Percentiles rank a stretch among this genome's conserved stretches.
These are phyloP conservation scores for Fusarium globosum DNA, from an alignment of 2,329 filamentous ascomycete species.

Conservation along the genomic window DNA sequence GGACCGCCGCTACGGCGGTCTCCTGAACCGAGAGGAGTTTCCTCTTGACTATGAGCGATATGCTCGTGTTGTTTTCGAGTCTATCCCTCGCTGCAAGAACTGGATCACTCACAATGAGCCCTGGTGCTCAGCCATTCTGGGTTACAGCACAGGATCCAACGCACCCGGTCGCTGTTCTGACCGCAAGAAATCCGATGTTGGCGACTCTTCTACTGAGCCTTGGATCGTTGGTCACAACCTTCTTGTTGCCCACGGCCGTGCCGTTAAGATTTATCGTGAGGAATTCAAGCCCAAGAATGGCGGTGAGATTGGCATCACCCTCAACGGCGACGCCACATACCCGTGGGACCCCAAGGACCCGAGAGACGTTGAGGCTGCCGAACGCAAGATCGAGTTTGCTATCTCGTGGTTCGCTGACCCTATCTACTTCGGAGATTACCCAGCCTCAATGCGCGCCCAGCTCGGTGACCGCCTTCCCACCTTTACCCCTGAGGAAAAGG, in stretches of 20 bases:
- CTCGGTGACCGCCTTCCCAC: slow-evolving; percentile 80
- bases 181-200: slow-evolving; percentile 74
- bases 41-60: slow-evolving; percentile 84
- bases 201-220: slow-evolving; percentile 80
- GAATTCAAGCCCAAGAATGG: slow-evolving; percentile 79
- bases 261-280: slow-evolving; percentile 84
- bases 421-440: slow-evolving; percentile 86
- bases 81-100: slow-evolving; percentile 80
- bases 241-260: slow-evolving; percentile 81
- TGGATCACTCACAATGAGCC: slow-evolving; percentile 96
- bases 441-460: slow-evolving; percentile 84
- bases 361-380: slow-evolving; percentile 77
- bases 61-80: slow-evolving; percentile 79
- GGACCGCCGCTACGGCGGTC: slow-evolving; percentile 82
- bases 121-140: slow-evolving; percentile 84
- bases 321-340: slow-evolving; percentile 86
- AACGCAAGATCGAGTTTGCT: slow-evolving; percentile 87
- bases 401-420: slow-evolving; percentile 92
- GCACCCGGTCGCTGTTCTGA: slow-evolving; percentile 87
- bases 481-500: slow-evolving; percentile 77
- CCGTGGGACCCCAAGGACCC: slow-evolving; percentile 85
- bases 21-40: slow-evolving; percentile 85
- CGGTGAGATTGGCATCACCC: slow-evolving; percentile 86
- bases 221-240: slow-evolving; percentile 87
- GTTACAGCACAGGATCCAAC: slow-evolving; percentile 81